Conservation (phyloP, 176 grass and related monocot species). For the Coix lacrymajobi region DNA sequence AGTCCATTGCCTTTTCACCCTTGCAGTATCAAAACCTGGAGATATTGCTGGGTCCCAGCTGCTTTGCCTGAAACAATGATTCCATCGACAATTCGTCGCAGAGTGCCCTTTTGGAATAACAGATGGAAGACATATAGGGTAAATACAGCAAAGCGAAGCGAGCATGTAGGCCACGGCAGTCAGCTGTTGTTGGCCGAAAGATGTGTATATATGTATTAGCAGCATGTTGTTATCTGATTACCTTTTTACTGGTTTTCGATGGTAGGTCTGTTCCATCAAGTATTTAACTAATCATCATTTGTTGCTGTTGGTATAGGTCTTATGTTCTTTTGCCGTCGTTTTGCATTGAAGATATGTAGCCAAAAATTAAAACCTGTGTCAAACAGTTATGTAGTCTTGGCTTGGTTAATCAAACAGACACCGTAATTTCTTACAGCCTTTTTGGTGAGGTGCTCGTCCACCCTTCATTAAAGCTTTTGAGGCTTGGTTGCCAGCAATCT, state of each 20-base stretch:
- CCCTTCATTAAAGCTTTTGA: neutral
- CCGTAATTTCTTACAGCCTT: neutral
- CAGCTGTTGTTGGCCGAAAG: neutral
- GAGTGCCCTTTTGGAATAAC: conserved; percentile 33
- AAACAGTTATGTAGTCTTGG: conserved; percentile 1
- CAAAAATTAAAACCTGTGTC: neutral
- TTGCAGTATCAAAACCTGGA: conserved; percentile 27
- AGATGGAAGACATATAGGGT: conserved; percentile 27
- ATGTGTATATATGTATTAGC: conserved; percentile 53
- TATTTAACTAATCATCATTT: conserved; percentile 34
- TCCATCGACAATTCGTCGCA: neutral
- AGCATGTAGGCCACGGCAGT: conserved; percentile 15
- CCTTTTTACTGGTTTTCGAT: neutral
- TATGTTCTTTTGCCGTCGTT: neutral
- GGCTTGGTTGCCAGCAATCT: neutral
- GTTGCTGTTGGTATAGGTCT: conserved; percentile 41
- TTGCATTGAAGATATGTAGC: conserved; percentile 23
- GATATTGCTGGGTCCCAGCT: conserved; percentile 18
- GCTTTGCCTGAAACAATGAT: conserved; percentile 10
- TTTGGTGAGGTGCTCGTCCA: neutral
- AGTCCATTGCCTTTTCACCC: neutral
- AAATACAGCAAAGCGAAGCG: conserved; percentile 35
- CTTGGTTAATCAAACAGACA: neutral
- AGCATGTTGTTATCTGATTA: conserved; percentile 36
- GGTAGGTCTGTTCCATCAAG: conserved; percentile 6